Base-by-base conservation (phyloP, 345 rosid species). In the Populus alba region DNA sequence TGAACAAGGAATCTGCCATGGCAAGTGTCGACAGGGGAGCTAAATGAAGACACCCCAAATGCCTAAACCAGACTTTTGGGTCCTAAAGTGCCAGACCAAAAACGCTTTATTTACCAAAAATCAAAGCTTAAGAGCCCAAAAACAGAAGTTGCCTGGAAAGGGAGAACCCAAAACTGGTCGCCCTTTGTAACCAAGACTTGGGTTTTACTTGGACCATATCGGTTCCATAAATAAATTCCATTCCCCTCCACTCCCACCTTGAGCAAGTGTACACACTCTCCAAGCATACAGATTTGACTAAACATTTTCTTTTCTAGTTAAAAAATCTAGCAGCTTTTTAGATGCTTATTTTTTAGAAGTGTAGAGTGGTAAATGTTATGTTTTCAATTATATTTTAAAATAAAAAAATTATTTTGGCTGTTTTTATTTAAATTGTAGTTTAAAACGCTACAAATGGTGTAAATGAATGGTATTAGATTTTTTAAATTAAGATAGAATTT, bases 41-140 rank as follows among this genome's bases (percentile, higher is more conserved):
- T 8, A 72, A 37, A 51, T 45, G 63, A 27, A 63, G 11, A 29
- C 29, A 6, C 25, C 2, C 20, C 31, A 70, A 41, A 7, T 37
- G 35, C 71, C 75, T 43, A 41, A 69, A 72, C 27, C 7, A 33
- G 8, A 70, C 9, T 33, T 71, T 17, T 53, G 4, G 65, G 55
- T 67, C 82, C 80, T 22, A 57, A 53, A 33, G 16, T 59, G 4
- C 13, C 45, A 1, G 1, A 2, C 45, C 45, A 10, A 41, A 10
- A 45, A 45, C 5, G 51, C 51, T 47, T 47, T 4, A 13, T 47
- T 47, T 15, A 13, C 51, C 47, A 13, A 31, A 15, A 29, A 38
- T 9, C 62, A 62, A 51, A 43, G 53, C 62, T 47, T 41, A 13
- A 71, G 61, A 80, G 81, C 83, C 86, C 86, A 63, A 27, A 69